phyloP scores from a whole-genome alignment of 345 rosid genomes.

The Sapria himalayana region DNA sequence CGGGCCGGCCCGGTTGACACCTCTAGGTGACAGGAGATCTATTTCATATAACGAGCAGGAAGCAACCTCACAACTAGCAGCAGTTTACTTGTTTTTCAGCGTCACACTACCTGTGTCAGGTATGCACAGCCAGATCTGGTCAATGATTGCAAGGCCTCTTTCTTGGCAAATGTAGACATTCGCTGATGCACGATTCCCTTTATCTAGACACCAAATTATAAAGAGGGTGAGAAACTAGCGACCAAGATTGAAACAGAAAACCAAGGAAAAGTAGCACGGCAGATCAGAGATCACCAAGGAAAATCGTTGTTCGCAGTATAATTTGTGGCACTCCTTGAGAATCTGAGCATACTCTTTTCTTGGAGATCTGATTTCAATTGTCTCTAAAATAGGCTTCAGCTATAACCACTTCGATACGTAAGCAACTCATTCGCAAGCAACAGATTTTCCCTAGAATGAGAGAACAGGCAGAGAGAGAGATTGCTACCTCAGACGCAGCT shows the following conservation, averaged over 20 bases:
- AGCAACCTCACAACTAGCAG: no score
- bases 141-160: constrained; percentile 76
- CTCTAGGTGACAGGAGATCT: no score
- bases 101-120: constrained; percentile 58
- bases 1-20: no score
- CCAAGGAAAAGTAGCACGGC: constrained; percentile 5
- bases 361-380: constrained; percentile 79
- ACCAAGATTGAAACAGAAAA: constrained; percentile 1
- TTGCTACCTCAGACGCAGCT: constrained; percentile 72
- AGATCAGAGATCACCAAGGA: constrained; percentile 54
- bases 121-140: constrained; percentile 97
- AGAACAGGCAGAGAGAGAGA: constrained; percentile 4
- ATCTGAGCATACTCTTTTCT: constrained; percentile 73
- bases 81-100: no score
- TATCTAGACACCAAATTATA: constrained; percentile 22
- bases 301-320: constrained; percentile 89
- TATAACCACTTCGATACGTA: constrained; percentile 14
- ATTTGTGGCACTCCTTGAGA: constrained; percentile 77
- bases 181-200: constrained; percentile 81
- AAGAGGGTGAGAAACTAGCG: constrained; percentile 4
- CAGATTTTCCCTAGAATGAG: no score
- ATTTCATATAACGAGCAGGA: no score
- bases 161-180: constrained; percentile 70
- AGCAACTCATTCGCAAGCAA: neutral
- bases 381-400: constrained; percentile 83